These are phyloP conservation scores for Seiridium unicorne DNA, from an alignment of 2,329 filamentous ascomycete genomes.

Conservation along the genomic window DNA sequence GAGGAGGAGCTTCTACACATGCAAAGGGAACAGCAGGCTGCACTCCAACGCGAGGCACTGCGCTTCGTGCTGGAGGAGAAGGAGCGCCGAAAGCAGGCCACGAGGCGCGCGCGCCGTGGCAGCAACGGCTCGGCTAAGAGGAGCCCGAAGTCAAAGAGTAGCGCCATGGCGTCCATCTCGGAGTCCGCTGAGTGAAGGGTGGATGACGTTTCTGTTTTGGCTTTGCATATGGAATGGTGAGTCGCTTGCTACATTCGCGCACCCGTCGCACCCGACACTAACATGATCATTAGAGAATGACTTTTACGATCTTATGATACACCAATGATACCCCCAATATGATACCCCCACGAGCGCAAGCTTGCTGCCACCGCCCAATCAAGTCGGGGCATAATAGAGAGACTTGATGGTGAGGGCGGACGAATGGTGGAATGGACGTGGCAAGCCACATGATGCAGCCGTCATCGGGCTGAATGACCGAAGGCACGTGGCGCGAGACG, in stretches of 20 bases:
- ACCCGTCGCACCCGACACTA: not conserved
- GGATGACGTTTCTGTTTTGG: slow-evolving; percentile 6
- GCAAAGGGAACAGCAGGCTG: slow-evolving; percentile 47
- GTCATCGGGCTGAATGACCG: not conserved
- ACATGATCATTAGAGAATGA: not conserved
- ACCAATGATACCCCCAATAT: slow-evolving; percentile 3
- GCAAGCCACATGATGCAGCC: not conserved
- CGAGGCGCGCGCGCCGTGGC: slow-evolving; percentile 32
- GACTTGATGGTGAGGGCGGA: not conserved
- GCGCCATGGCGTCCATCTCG: slow-evolving; percentile 53
- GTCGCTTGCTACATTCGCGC: slow-evolving; percentile 5
- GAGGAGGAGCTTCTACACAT: slow-evolving; percentile 49
- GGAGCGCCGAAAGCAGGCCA: slow-evolving; percentile 46
- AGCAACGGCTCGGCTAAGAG: slow-evolving; percentile 42
- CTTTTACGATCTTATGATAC: slow-evolving; percentile 1
- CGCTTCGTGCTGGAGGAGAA: slow-evolving; percentile 51
- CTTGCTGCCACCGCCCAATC: not conserved
- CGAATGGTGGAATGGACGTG: not conserved
- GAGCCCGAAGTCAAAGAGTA: slow-evolving; percentile 45
- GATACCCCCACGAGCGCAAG: not conserved
- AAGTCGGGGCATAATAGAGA: not conserved
- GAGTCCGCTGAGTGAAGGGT: slow-evolving; percentile 43
- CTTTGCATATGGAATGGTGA: slow-evolving; percentile 21
- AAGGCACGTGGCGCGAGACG: not conserved
- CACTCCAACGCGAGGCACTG: slow-evolving; percentile 50